phyloP scores from a whole-genome alignment of 2,329 filamentous ascomycete species.

The Verticillium nonalfalfae region DNA sequence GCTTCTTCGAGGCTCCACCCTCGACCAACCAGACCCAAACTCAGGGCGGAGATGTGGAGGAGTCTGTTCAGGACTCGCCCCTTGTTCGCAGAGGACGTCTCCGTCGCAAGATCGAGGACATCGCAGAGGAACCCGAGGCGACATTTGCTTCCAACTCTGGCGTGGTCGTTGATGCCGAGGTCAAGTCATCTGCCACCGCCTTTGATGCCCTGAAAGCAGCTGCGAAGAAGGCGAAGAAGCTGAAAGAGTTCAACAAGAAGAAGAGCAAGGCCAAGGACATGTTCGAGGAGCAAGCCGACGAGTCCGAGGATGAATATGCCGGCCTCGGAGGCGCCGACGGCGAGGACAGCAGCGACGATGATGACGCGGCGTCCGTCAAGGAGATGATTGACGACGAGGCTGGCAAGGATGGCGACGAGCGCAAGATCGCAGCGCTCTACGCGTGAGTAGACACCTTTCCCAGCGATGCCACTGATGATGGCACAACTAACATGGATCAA shows the following conservation, averaged over 20 bases:
- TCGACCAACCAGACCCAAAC: slow-evolving; percentile 69
- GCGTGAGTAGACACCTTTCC: slow-evolving; percentile 60
- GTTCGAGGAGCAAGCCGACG: slow-evolving; percentile 89
- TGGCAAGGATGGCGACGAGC: slow-evolving; percentile 70
- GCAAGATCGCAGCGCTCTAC: slow-evolving; percentile 77
- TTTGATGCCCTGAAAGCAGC: slow-evolving; percentile 68
- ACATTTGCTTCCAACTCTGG: slow-evolving; percentile 1
- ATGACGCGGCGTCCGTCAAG: slow-evolving; percentile 63
- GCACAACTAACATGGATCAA: slow-evolving; percentile 23
- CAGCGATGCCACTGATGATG: not conserved
- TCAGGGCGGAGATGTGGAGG: slow-evolving; percentile 27
- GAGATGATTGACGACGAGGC: slow-evolving; percentile 88
- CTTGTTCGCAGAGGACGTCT: slow-evolving; percentile 51
- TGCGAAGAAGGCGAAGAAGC: slow-evolving; percentile 42
- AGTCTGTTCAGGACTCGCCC: slow-evolving; percentile 53
- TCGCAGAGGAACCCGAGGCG: slow-evolving; percentile 29
- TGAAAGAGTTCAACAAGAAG: slow-evolving; percentile 69
- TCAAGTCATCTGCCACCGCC: slow-evolving; percentile 36
- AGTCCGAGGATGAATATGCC: slow-evolving; percentile 97
- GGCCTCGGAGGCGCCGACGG: slow-evolving; percentile 86
- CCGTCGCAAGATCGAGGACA: slow-evolving; percentile 31
- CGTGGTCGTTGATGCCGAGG: not conserved
- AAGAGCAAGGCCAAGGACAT: slow-evolving; percentile 82
- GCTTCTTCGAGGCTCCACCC: slow-evolving; percentile 57
- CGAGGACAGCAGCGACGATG: slow-evolving; percentile 74